Conservation (phyloP, 768 basidiomycete species). For the Candolleomyces eurysporus region DNA sequence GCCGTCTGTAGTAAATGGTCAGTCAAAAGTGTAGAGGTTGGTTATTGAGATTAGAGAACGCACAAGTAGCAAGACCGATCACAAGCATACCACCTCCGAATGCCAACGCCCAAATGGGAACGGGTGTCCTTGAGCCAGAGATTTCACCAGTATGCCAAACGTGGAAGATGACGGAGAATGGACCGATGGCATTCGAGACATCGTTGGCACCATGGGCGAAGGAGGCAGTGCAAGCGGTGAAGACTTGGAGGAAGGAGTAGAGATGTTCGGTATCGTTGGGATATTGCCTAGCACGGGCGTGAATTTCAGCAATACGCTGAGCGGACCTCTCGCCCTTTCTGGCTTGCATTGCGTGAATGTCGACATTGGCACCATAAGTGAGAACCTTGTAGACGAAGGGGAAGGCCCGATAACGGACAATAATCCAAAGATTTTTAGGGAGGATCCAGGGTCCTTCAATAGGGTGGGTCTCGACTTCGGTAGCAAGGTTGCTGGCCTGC, state of each 20-base stretch:
- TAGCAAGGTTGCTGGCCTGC: slow-evolving; percentile 9
- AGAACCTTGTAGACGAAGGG: slow-evolving; percentile 20
- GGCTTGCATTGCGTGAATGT: slow-evolving; percentile 21
- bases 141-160: slow-evolving; percentile 21
- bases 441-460: slow-evolving; percentile 26
- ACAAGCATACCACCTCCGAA: slow-evolving; percentile 25
- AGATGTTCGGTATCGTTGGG: slow-evolving; percentile 28
- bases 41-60: not conserved
- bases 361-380: slow-evolving; percentile 21
- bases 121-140: slow-evolving; percentile 16
- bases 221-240: slow-evolving; percentile 27
- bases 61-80: slow-evolving; percentile 18
- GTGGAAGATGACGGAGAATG: slow-evolving; percentile 26
- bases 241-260: slow-evolving; percentile 28
- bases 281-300: slow-evolving; percentile 20
- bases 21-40: not conserved
- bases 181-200: slow-evolving; percentile 27
- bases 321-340: slow-evolving; percentile 9
- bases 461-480: slow-evolving; percentile 17
- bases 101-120: slow-evolving; percentile 23
- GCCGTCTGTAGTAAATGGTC: slow-evolving; percentile 15
- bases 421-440: slow-evolving; percentile 25
- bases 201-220: slow-evolving; percentile 29
- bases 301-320: slow-evolving; percentile 18
- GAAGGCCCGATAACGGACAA: slow-evolving; percentile 21